Evolutionary conservation across 2,329 filamentous ascomycete genomes (phyloP).

Genomic region (Microcyclospora pomicola): DNA sequence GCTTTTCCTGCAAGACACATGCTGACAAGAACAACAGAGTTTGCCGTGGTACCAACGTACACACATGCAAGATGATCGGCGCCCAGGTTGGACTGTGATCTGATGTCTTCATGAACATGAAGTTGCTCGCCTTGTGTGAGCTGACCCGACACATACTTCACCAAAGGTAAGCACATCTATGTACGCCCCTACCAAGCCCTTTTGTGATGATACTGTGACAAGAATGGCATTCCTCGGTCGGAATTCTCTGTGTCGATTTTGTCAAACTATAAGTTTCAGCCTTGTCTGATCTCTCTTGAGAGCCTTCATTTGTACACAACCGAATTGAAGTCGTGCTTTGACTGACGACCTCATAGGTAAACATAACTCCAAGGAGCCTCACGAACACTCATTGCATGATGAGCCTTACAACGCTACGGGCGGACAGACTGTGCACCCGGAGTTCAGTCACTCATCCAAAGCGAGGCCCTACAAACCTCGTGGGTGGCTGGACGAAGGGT

Average conservation of each 20-base stretch:
- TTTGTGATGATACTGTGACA: slow-evolving; percentile 49
- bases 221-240: slow-evolving; percentile 56
- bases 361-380: slow-evolving; percentile 4
- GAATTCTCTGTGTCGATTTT: slow-evolving; percentile 51
- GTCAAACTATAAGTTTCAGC: slow-evolving; percentile 51
- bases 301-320: slow-evolving; percentile 8
- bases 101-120: neutral
- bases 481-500: slow-evolving; percentile 38
- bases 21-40: neutral
- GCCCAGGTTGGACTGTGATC: neutral
- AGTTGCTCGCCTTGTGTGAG: no score
- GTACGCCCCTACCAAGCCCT: slow-evolving; percentile 1
- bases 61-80: neutral
- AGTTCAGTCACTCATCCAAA: slow-evolving; percentile 36
- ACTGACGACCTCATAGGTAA: slow-evolving; percentile 14
- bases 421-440: slow-evolving; percentile 49
- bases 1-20: neutral
- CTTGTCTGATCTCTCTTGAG: slow-evolving; percentile 44
- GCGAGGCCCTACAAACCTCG: slow-evolving; percentile 51
- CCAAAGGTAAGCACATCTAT: slow-evolving; percentile 9
- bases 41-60: neutral
- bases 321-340: slow-evolving; percentile 14
- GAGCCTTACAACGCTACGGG: slow-evolving; percentile 52
- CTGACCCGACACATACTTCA: neutral
- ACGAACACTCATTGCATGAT: slow-evolving; percentile 33